A percentile compares a stretch with the other conserved stretches of the same genome.
These are phyloP conservation scores for Phytophthora pluvialis DNA, from an alignment of 352 stramenopile species.

Conservation along the genomic window DNA sequence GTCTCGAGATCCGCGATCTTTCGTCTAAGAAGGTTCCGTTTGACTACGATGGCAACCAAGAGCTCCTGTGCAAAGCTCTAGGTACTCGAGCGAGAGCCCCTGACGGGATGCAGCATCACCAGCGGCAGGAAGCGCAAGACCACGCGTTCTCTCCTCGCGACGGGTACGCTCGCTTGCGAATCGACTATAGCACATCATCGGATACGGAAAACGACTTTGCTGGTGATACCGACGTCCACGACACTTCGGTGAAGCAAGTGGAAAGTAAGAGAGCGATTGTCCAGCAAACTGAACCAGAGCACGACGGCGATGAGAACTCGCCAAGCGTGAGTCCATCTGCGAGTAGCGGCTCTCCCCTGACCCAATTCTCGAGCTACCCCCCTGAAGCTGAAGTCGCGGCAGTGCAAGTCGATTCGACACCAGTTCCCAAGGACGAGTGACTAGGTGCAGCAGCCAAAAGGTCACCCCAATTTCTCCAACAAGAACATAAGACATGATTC, in stretches of 20 bases:
- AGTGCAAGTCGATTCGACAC: neutral
- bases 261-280: slow-evolving; percentile 18
- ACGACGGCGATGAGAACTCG: slow-evolving; percentile 35
- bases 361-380: slow-evolving; percentile 6
- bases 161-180: slow-evolving; percentile 10
- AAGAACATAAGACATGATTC: neutral
- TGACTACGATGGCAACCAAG: slow-evolving; percentile 64
- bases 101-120: neutral
- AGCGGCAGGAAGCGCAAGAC: slow-evolving; percentile 7
- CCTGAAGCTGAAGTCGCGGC: slow-evolving; percentile 8
- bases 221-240: neutral
- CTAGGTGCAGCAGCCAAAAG: neutral
- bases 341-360: slow-evolving; percentile 5
- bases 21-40: slow-evolving; percentile 68
- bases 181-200: slow-evolving; percentile 18
- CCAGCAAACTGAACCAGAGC: slow-evolving; percentile 40
- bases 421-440: neutral
- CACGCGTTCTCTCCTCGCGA: slow-evolving; percentile 5
- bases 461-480: neutral
- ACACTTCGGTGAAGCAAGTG: neutral
- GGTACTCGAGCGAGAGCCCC: slow-evolving; percentile 27
- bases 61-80: slow-evolving; percentile 50
- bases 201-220: slow-evolving; percentile 10
- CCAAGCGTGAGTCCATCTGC: slow-evolving; percentile 25
- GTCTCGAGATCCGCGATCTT: slow-evolving; percentile 73